These are phyloP conservation scores for Beauveria sp. DNA, from an alignment of 2,329 filamentous ascomycete species.

Conservation along the genomic window DNA sequence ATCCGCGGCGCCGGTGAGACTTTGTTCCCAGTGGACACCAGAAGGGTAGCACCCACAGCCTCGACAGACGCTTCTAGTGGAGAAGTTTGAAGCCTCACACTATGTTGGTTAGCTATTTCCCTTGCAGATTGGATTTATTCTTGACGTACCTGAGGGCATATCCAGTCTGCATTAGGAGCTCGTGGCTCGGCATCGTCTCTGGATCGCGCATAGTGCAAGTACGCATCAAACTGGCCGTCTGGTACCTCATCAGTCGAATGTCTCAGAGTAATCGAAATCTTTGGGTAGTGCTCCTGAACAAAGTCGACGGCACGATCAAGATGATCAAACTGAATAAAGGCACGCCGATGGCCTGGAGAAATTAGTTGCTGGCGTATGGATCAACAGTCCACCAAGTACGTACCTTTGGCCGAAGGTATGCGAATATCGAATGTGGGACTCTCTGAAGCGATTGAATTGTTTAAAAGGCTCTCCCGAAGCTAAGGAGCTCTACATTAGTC, in stretches of 20 bases:
- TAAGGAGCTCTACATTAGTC: conserved; percentile 15
- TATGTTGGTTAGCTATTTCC: conserved; percentile 10
- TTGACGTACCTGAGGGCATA: conserved; percentile 24
- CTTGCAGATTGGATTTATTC: background rate
- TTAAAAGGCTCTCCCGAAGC: conserved; percentile 30
- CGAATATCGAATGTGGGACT: conserved; percentile 32
- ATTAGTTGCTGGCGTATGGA: conserved; percentile 6
- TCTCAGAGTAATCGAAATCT: conserved; percentile 27
- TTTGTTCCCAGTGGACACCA: conserved; percentile 24
- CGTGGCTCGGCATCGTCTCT: conserved; percentile 27
- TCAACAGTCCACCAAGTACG: background rate
- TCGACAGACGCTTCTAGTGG: conserved; percentile 30
- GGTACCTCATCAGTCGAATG: conserved; percentile 30
- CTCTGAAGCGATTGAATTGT: conserved; percentile 26
- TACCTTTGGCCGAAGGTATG: conserved; percentile 28
- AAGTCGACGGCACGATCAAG: conserved; percentile 33
- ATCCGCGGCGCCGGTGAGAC: conserved; percentile 41
- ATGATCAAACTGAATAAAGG: conserved; percentile 35
- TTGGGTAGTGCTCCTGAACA: conserved; percentile 35
- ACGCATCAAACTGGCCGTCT: conserved; percentile 29
- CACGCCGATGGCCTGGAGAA: conserved; percentile 29
- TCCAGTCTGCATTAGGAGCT: conserved; percentile 23
- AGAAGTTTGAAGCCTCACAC: conserved; percentile 34
- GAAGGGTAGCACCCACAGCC: conserved; percentile 26
- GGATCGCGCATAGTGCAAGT: conserved; percentile 33